Conservation (phyloP, 2,329 filamentous ascomycete genomes). For the Fusarium armeniacum region DNA sequence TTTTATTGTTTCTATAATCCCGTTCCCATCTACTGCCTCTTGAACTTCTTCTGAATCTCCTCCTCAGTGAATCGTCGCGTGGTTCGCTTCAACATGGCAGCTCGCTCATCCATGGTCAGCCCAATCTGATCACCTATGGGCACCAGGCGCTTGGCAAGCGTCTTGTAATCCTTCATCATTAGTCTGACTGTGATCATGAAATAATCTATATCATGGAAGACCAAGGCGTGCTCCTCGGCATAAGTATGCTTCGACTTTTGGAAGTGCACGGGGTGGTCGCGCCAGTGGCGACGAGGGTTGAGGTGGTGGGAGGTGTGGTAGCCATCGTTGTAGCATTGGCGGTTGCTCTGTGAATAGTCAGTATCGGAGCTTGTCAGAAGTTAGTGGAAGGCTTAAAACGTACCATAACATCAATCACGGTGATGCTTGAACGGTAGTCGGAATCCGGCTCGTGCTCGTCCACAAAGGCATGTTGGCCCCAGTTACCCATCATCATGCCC, state of each 20-base stretch:
- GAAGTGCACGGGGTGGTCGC: conserved; percentile 82
- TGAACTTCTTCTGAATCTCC: conserved; percentile 45
- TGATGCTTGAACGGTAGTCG: conserved; percentile 84
- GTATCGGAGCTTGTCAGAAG: neutral
- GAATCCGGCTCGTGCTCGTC: conserved; percentile 81
- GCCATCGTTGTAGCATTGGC: conserved; percentile 86
- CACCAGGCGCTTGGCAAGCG: conserved; percentile 78
- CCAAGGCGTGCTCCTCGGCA: conserved; percentile 74
- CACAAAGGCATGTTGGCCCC: conserved; percentile 87
- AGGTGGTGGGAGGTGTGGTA: conserved; percentile 87
- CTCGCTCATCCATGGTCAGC: conserved; percentile 67
- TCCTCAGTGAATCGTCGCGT: conserved; percentile 47
- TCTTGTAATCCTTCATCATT: conserved; percentile 77
- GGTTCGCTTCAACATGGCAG: conserved; percentile 43
- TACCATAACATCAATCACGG: conserved; percentile 82
- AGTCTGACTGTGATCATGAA: conserved; percentile 79
- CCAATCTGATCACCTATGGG: conserved; percentile 79
- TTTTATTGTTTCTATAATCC: neutral
- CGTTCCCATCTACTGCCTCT: conserved; percentile 4
- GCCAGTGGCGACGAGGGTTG: conserved; percentile 84
- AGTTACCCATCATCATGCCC: conserved; percentile 85
- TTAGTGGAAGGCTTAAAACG: conserved; percentile 50
- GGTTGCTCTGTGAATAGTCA: conserved; percentile 72
- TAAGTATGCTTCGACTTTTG: conserved; percentile 78
- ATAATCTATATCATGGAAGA: conserved; percentile 87